These are phyloP conservation scores for Tetrahymena thermophila DNA, from an alignment of 73 alveolate species.

Conservation along the genomic window DNA sequence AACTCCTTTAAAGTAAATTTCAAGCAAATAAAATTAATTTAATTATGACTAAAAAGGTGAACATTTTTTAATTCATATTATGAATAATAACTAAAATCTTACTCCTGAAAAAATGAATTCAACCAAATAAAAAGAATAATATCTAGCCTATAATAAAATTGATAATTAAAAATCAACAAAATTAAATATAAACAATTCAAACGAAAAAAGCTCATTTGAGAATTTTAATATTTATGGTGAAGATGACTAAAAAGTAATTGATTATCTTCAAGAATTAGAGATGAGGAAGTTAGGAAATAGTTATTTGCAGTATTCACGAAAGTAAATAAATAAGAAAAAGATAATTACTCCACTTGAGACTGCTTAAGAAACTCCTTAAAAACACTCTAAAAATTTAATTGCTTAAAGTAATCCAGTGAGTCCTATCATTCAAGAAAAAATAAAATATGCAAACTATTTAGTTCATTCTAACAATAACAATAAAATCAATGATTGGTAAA, in stretches of 20 bases:
- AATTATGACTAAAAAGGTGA: not conserved
- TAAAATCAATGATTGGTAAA: not conserved
- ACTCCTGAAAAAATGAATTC: not conserved
- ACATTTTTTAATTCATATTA: not conserved
- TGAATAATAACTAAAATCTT: not conserved
- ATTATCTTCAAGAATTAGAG: not conserved
- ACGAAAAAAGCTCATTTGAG: not conserved
- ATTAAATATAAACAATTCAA: not conserved
- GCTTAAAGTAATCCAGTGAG: not conserved
- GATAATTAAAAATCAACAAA: not conserved
- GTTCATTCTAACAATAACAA: not conserved
- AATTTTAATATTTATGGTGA: not conserved
- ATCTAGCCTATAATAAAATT: not conserved
- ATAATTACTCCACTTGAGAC: not conserved
- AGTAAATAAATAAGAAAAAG: not conserved
- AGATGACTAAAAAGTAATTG: not conserved
- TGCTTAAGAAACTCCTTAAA: not conserved
- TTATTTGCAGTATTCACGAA: not conserved
- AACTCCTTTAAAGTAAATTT: not conserved
- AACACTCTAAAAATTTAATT: not conserved
- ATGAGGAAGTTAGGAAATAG: not conserved
- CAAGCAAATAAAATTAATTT: not conserved
- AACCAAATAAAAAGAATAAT: not conserved
- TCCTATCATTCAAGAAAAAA: not conserved
- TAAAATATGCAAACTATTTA: not conserved